Percentiles rank a stretch among this genome's conserved stretches.
Evolutionary conservation across 345 rosid species (phyloP).

Genomic region (Eucalyptus leucophloia): DNA sequence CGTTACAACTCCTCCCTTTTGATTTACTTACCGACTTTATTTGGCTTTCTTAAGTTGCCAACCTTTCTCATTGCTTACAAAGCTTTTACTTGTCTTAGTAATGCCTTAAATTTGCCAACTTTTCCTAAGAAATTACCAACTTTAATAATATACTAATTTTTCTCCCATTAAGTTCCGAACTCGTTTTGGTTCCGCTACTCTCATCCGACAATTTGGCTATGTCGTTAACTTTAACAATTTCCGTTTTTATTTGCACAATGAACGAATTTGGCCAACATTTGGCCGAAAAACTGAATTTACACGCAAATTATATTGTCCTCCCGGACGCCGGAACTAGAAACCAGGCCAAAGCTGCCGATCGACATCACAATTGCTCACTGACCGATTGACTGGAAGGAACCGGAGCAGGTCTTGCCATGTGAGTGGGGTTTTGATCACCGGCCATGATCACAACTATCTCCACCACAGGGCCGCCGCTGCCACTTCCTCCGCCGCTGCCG

Average conservation of each 20-base stretch:
- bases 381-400: neutral
- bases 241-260: neutral
- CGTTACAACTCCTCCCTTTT: neutral
- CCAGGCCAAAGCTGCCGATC: neutral
- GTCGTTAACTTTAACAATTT: neutral
- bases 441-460: slow-evolving; percentile 1
- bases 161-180: neutral
- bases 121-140: neutral
- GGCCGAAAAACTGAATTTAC: neutral
- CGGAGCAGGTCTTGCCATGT: neutral
- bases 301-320: neutral
- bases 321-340: neutral
- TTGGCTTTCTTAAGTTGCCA: neutral
- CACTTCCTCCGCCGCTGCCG: neutral
- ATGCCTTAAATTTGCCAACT: neutral
- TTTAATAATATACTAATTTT: neutral
- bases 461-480: neutral
- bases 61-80: neutral
- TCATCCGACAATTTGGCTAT: neutral
- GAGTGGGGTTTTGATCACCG: neutral
- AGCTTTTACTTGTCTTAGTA: neutral
- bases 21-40: neutral
- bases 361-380: neutral
- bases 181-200: neutral
- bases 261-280: neutral